These are phyloP conservation scores for Xylariaceae sp. DNA, from an alignment of 2,329 filamentous ascomycete species.

Conservation along the genomic window DNA sequence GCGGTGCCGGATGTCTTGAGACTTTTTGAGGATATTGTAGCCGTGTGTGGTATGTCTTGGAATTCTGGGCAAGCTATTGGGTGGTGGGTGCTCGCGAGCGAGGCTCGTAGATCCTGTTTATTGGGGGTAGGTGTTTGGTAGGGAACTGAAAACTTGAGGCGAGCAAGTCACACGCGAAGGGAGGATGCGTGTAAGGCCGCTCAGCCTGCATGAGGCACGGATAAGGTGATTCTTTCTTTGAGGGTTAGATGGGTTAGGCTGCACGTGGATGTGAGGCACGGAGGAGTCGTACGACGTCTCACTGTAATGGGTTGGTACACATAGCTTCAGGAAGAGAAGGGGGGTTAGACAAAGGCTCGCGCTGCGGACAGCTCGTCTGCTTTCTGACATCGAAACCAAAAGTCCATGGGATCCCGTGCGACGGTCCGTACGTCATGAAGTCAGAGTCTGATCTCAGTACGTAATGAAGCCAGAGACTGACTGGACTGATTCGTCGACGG, in stretches of 20 bases:
- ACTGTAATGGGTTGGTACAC: constrained; percentile 1
- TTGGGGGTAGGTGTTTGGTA: too few species aligned
- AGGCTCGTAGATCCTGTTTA: constrained; percentile 6
- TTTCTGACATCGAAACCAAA: too few species aligned
- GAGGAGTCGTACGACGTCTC: not conserved
- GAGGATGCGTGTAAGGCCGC: constrained; percentile 21
- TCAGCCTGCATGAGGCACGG: constrained; percentile 12
- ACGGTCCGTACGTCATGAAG: not conserved
- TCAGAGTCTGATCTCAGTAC: too few species aligned
- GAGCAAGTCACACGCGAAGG: too few species aligned
- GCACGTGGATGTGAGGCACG: not conserved
- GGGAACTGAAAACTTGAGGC: too few species aligned
- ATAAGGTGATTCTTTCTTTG: not conserved
- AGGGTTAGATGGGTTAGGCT: too few species aligned
- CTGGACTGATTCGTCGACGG: not conserved
- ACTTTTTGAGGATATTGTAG: not conserved
- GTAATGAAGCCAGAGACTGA: not conserved
- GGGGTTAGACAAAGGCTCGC: not conserved
- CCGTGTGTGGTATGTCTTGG: too few species aligned
- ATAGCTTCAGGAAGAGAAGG: not conserved
- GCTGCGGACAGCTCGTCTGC: not conserved
- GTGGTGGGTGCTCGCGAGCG: not conserved
- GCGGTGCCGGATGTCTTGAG: too few species aligned
- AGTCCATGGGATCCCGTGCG: not conserved
- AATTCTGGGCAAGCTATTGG: too few species aligned